Evolutionary conservation across 352 stramenopile genomes (phyloP).

Genomic region (Globisporangium solare): DNA sequence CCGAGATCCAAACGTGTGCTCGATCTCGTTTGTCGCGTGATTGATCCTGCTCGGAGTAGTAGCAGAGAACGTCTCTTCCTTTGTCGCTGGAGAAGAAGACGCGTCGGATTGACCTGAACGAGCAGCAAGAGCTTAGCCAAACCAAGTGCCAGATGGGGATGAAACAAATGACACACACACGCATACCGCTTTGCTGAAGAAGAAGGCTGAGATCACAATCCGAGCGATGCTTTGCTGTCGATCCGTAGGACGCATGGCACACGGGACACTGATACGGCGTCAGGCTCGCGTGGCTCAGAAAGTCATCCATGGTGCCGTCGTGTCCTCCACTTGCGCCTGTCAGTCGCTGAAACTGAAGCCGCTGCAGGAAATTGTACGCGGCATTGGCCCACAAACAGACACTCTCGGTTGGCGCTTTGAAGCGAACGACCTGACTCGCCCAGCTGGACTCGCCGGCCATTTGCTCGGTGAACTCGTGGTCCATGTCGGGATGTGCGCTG

Average conservation of each 20-base stretch:
- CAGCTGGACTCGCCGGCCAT: conserved; percentile 22
- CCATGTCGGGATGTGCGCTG: conserved; percentile 20
- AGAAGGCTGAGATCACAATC: conserved; percentile 64
- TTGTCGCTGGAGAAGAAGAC: conserved; percentile 1
- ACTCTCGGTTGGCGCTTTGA: conserved; percentile 41
- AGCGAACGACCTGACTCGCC: conserved; percentile 29
- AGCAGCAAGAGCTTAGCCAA: not conserved
- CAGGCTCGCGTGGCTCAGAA: conserved; percentile 24
- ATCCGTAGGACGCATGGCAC: conserved; percentile 42
- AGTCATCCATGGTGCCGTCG: conserved; percentile 31
- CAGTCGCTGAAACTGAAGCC: conserved; percentile 55
- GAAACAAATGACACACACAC: conserved; percentile 12
- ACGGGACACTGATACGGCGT: conserved; percentile 43
- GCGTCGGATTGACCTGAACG: conserved; percentile 10
- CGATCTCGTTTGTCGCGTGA: not conserved
- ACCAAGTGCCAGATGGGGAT: not conserved
- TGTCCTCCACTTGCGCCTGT: conserved; percentile 17
- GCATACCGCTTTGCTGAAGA: conserved; percentile 45
- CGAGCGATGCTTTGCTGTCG: conserved; percentile 30
- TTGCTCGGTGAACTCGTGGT: conserved; percentile 21
- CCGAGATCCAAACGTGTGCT: conserved; percentile 11
- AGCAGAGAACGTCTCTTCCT: not conserved
- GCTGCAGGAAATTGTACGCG: conserved; percentile 65
- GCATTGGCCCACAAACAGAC: conserved; percentile 71
- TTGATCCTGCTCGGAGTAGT: not conserved